Conservation (phyloP, 1,139 yeast species). For the Nakaseomyces kungkrabaensis region DNA sequence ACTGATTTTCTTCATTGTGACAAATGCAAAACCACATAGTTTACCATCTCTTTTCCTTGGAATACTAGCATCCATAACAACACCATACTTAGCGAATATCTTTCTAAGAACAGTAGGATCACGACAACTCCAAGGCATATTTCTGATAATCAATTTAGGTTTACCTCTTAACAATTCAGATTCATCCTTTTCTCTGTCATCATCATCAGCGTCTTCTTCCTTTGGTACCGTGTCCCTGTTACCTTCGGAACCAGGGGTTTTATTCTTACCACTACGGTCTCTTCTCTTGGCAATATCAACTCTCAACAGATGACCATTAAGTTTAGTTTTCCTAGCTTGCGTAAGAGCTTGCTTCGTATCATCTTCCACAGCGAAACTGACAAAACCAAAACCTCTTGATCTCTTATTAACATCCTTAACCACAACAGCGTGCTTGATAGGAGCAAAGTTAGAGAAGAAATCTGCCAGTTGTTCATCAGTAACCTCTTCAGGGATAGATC, state of each 20-base stretch:
- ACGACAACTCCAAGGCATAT: constrained; percentile 92
- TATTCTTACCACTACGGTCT: constrained; percentile 41
- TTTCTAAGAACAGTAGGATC: constrained; percentile 63
- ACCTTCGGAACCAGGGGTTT: constrained; percentile 10
- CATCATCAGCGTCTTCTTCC: constrained; percentile 14
- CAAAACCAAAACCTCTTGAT: constrained; percentile 94
- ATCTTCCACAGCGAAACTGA: constrained; percentile 74
- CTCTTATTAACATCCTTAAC: constrained; percentile 66
- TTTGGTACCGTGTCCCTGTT: constrained; percentile 17
- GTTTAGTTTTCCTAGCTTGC: constrained; percentile 54
- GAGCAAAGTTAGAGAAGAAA: constrained; percentile 83
- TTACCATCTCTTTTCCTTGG: constrained; percentile 83
- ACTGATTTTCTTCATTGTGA: constrained; percentile 71
- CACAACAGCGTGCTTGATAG: constrained; percentile 89
- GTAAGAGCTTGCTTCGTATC: constrained; percentile 73
- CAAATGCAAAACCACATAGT: constrained; percentile 93
- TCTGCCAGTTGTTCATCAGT: constrained; percentile 73
- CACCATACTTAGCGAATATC: constrained; percentile 68
- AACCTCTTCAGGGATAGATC: constrained; percentile 72
- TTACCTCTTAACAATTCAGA: constrained; percentile 49
- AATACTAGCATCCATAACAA: constrained; percentile 79
- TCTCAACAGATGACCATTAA: constrained; percentile 56
- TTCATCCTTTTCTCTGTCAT: constrained; percentile 28
- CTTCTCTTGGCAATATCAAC: constrained; percentile 90
- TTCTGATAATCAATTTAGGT: constrained; percentile 79